Conservation (phyloP, 371 early-diverging fungal species). For the Mucor indicus region DNA sequence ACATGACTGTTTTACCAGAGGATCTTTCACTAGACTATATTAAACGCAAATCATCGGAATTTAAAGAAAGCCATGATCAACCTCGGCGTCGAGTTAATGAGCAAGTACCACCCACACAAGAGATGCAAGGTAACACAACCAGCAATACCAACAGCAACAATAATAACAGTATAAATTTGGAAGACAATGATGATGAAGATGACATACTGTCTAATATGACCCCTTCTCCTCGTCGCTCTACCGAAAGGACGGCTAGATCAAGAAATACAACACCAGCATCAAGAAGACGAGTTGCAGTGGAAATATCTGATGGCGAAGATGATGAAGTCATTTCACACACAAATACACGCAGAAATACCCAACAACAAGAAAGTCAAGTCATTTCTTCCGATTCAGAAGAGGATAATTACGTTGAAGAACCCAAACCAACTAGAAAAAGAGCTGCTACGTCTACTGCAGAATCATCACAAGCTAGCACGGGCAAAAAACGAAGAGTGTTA, state of each 20-base stretch:
- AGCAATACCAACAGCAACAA: constrained; percentile 4
- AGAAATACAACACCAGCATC: not conserved
- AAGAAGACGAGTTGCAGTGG: not conserved
- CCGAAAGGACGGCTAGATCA: too few species aligned
- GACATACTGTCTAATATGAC: not conserved
- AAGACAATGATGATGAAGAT: not conserved
- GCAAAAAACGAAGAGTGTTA: constrained; percentile 1
- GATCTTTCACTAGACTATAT: constrained; percentile 13
- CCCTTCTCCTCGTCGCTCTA: too few species aligned
- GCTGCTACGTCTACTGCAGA: not conserved
- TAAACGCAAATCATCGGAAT: constrained; percentile 10
- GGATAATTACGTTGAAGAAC: not conserved
- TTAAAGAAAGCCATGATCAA: constrained; percentile 8
- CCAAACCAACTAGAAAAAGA: not conserved
- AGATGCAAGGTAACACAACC: constrained; percentile 10
- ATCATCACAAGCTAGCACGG: not conserved
- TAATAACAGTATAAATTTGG: not conserved
- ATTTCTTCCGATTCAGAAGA: not conserved
- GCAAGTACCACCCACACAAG: constrained; percentile 10
- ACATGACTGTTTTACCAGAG: constrained; percentile 2
- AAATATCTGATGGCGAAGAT: not conserved
- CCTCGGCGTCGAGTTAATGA: constrained; percentile 1
- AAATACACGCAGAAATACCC: not conserved
- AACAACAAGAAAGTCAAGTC: not conserved
- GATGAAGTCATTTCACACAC: not conserved